Evolutionary conservation across 805 yeast genomes (phyloP).

Genomic region (Saccharomycopsis javanensis): DNA sequence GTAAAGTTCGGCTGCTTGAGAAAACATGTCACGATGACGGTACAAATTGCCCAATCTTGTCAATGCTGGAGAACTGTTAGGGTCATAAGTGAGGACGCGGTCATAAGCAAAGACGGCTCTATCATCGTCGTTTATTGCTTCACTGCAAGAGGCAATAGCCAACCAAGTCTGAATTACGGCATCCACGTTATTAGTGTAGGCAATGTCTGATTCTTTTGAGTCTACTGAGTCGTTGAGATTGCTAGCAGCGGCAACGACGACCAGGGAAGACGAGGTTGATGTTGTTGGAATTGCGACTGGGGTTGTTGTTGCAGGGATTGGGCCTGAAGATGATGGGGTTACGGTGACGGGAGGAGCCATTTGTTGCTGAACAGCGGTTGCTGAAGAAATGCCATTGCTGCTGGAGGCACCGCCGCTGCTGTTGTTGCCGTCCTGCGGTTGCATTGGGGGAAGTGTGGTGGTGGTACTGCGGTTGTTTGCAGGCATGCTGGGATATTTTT

Average conservation of each 20-base stretch:
- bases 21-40: conserved; percentile 80
- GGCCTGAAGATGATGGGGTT: neutral
- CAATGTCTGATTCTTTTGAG: conserved; percentile 20
- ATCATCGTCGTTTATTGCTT: conserved; percentile 78
- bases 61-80: conserved; percentile 75
- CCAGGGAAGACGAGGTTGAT: neutral
- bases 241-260: conserved; percentile 4
- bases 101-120: conserved; percentile 85
- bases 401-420: conserved; percentile 8
- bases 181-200: conserved; percentile 21
- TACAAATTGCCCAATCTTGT: conserved; percentile 82
- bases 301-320: neutral
- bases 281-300: neutral
- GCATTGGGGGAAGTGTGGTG: conserved; percentile 1
- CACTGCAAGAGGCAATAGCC: conserved; percentile 56
- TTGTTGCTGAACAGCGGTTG: neutral
- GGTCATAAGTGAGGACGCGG: conserved; percentile 78
- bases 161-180: conserved; percentile 81
- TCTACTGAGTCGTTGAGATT: conserved; percentile 19
- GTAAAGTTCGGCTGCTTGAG: conserved; percentile 89
- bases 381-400: neutral
- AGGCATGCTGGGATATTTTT: neutral
- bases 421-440: conserved; percentile 1
- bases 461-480: neutral
- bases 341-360: neutral